Evolutionary conservation across 2,329 filamentous ascomycete genomes (phyloP).

Genomic region (Neospermospora avenae): DNA sequence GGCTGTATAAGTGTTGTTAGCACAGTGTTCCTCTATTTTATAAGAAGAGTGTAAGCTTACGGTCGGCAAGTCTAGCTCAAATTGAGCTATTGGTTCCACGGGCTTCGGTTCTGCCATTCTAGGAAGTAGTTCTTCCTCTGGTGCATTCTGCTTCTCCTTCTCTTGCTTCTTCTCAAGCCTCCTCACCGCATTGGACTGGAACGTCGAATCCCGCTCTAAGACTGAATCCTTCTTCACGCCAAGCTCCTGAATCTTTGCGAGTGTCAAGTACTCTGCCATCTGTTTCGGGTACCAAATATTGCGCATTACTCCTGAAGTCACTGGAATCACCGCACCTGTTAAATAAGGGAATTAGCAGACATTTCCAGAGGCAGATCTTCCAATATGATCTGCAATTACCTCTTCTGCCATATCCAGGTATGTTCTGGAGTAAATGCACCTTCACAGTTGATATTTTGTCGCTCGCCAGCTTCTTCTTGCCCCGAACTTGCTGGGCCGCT

Average conservation of each 20-base stretch:
- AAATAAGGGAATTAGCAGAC: constrained; percentile 13
- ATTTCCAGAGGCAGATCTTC: background rate
- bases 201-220: constrained; percentile 46
- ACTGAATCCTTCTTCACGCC: constrained; percentile 40
- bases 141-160: constrained; percentile 9
- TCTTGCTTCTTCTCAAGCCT: constrained; percentile 13
- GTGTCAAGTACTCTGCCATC: constrained; percentile 50
- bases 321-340: constrained; percentile 49
- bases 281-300: constrained; percentile 50
- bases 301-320: constrained; percentile 51
- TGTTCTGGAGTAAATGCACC: constrained; percentile 49
- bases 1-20: constrained; percentile 22
- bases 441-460: constrained; percentile 40
- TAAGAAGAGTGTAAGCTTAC: constrained; percentile 20
- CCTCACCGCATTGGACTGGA: constrained; percentile 23
- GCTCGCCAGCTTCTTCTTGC: constrained; percentile 42
- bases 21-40: constrained; percentile 2
- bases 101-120: background rate
- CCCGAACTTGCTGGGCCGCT: constrained; percentile 38
- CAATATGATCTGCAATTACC: constrained; percentile 34
- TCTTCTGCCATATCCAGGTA: constrained; percentile 48
- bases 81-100: constrained; percentile 7
- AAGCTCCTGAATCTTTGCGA: constrained; percentile 42
- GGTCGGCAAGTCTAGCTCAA: constrained; percentile 27
- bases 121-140: background rate